These are phyloP conservation scores for Lunasporangiospora selenospora DNA, from an alignment of 192 early-diverging fungal species.

Conservation along the genomic window DNA sequence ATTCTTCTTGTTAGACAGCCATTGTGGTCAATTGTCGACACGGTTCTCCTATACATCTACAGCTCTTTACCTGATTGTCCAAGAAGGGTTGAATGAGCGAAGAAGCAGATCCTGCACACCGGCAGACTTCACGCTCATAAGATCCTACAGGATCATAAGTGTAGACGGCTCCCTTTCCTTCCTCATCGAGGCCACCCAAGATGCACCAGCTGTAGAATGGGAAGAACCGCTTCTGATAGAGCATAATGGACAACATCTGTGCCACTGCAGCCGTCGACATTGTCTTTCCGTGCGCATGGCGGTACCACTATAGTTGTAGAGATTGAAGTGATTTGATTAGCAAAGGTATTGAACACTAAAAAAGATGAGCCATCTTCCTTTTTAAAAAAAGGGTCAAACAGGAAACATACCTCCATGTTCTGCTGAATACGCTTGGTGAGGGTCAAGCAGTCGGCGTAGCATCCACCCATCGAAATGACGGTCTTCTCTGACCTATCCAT, in stretches of 20 bases:
- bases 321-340: too few relatives aligned
- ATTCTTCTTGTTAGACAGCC: background rate
- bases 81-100: conserved; percentile 96
- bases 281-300: conserved; percentile 86
- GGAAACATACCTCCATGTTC: conserved; percentile 85
- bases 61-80: conserved; percentile 81
- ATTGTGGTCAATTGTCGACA: background rate
- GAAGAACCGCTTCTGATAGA: conserved; percentile 96
- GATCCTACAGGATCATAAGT: conserved; percentile 95
- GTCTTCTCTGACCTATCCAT: conserved; percentile 79
- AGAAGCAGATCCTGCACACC: conserved; percentile 84
- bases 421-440: conserved; percentile 85
- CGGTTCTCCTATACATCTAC: background rate
- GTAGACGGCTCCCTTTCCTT: conserved; percentile 92
- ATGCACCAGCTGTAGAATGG: conserved; percentile 94
- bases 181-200: conserved; percentile 87
- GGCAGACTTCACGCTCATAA: conserved; percentile 78
- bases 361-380: too few relatives aligned
- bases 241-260: conserved; percentile 91
- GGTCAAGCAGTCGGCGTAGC: conserved; percentile 87
- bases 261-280: conserved; percentile 90
- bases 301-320: conserved; percentile 87
- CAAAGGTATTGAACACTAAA: too few relatives aligned
- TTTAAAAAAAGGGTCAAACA: too few relatives aligned
- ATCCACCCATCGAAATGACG: conserved; percentile 86